A percentile compares a stretch with the other conserved stretches of the same genome.
phyloP scores from a whole-genome alignment of 371 early-diverging fungal species.

The Rhizopus delemar region DNA sequence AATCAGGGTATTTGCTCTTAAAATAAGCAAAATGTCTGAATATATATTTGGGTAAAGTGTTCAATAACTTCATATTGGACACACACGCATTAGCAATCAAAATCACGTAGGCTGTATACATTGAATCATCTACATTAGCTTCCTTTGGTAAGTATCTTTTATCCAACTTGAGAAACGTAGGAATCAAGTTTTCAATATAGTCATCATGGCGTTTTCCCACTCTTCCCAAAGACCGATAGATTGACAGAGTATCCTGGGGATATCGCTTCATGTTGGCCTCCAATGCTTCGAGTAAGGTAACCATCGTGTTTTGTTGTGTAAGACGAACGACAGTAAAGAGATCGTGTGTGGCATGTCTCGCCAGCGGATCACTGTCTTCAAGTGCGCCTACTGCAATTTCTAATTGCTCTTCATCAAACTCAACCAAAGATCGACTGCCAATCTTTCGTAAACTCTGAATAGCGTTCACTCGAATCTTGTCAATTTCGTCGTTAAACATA shows the following conservation, averaged over 20 bases:
- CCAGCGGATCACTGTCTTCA: conserved; percentile 68
- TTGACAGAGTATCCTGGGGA: conserved; percentile 67
- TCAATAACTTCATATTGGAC: conserved; percentile 48
- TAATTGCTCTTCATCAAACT: conserved; percentile 77
- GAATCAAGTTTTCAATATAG: conserved; percentile 56
- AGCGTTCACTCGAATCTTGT: conserved; percentile 78
- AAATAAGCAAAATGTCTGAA: conserved; percentile 75
- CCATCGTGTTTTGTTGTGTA: conserved; percentile 34
- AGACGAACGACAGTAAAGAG: conserved; percentile 57
- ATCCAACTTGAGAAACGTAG: conserved; percentile 63
- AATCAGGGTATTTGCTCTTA: conserved; percentile 67
- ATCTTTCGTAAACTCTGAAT: conserved; percentile 75
- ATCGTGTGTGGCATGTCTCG: conserved; percentile 72
- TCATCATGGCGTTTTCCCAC: conserved; percentile 66
- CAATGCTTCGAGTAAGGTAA: conserved; percentile 55
- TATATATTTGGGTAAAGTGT: conserved; percentile 23
- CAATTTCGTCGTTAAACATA: conserved; percentile 93
- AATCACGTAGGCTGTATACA: conserved; percentile 69
- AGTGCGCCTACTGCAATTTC: conserved; percentile 74
- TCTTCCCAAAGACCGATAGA: conserved; percentile 64
- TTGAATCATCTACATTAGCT: conserved; percentile 62
- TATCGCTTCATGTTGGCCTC: conserved; percentile 62
- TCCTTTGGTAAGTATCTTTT: conserved; percentile 70
- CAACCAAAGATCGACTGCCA: conserved; percentile 55
- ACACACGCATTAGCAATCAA: conserved; percentile 70